Evolutionary conservation across 306 rosid species (phyloP).

Genomic region (Ormosia semicastrata): DNA sequence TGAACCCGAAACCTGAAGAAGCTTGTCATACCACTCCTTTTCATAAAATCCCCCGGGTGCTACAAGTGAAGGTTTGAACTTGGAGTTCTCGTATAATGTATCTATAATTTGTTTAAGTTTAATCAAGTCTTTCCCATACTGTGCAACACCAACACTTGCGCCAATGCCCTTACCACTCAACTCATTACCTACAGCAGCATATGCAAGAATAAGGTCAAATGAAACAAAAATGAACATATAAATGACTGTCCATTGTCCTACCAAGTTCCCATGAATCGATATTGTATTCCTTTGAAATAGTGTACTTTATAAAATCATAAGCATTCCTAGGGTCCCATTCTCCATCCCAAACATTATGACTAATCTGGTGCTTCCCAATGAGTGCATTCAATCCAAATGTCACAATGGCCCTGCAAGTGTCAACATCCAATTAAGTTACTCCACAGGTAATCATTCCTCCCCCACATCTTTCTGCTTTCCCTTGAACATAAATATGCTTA

Average conservation of each 20-base stretch:
- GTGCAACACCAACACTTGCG: conserved; percentile 72
- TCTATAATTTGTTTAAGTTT: conserved; percentile 56
- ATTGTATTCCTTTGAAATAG: conserved; percentile 71
- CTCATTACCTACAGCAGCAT: conserved; percentile 70
- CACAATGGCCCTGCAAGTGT: conserved; percentile 62
- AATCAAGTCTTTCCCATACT: conserved; percentile 80
- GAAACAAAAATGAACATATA: not conserved
- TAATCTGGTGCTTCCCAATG: conserved; percentile 62
- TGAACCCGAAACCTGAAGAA: conserved; percentile 83
- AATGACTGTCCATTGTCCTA: conserved; percentile 36
- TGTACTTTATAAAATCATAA: conserved; percentile 65
- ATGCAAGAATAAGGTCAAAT: conserved; percentile 30
- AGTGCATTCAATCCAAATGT: conserved; percentile 96
- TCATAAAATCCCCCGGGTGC: conserved; percentile 95
- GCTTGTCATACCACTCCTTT: conserved; percentile 64
- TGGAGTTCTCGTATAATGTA: conserved; percentile 45
- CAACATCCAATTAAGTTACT: conserved; percentile 16
- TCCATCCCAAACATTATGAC: conserved; percentile 71
- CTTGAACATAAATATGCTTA: not conserved
- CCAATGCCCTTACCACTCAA: conserved; percentile 82
- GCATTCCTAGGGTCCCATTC: conserved; percentile 79
- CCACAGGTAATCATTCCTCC: not conserved
- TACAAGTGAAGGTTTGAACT: conserved; percentile 62
- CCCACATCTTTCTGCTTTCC: not conserved
- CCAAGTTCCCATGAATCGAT: conserved; percentile 97